Conservation (phyloP, 257 asterid species). For the Solanum paucissectum region DNA sequence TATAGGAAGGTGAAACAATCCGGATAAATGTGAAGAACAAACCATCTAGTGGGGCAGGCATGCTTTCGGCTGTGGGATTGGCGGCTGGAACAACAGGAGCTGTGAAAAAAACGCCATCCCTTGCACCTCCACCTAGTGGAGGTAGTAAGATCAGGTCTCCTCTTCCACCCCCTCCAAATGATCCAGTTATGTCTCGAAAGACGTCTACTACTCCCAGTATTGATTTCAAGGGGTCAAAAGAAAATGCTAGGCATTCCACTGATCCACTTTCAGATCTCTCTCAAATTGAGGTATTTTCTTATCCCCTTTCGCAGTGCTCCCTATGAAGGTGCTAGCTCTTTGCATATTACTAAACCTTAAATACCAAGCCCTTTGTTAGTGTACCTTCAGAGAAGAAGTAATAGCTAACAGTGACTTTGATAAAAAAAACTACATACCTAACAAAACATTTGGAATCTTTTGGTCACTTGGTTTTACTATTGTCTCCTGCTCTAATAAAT, state of each 20-base stretch:
- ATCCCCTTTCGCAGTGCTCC: background rate
- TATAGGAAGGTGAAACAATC: slow-evolving; percentile 95
- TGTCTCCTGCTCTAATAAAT: background rate
- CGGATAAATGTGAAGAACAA: slow-evolving; percentile 84
- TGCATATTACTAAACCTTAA: background rate
- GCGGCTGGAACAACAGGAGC: slow-evolving; percentile 40
- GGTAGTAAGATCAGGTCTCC: slow-evolving; percentile 64
- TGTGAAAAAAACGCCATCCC: slow-evolving; percentile 50
- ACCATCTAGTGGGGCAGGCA: slow-evolving; percentile 70
- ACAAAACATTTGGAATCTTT: background rate
- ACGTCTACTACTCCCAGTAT: slow-evolving; percentile 19
- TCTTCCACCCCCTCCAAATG: slow-evolving; percentile 95
- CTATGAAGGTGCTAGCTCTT: background rate
- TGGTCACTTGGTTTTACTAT: background rate
- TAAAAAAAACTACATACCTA: background rate
- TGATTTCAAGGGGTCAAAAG: slow-evolving; percentile 30
- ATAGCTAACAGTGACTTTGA: background rate
- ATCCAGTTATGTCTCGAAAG: slow-evolving; percentile 44
- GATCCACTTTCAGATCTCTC: slow-evolving; percentile 73
- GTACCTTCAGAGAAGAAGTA: background rate
- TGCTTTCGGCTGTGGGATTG: slow-evolving; percentile 82
- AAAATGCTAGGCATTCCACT: slow-evolving; percentile 27
- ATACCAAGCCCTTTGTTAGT: background rate
- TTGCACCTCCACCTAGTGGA: slow-evolving; percentile 82
- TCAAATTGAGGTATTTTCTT: slow-evolving; percentile 56